These are phyloP conservation scores for Orbilia ellipsospora DNA, from an alignment of 2,329 filamentous ascomycete species.

Conservation along the genomic window DNA sequence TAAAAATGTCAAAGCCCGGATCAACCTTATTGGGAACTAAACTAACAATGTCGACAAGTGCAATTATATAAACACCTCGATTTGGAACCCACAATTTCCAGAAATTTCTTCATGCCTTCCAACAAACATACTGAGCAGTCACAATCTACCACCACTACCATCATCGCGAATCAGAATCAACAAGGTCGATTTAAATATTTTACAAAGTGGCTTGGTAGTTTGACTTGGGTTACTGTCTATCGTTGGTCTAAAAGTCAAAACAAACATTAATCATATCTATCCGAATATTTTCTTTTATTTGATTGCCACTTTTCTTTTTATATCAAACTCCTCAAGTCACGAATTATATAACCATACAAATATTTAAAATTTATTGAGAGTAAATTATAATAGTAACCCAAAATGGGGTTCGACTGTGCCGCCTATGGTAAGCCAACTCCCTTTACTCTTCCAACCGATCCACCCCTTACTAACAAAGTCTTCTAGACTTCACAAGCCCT, in stretches of 20 bases:
- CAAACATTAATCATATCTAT: constrained; percentile 10
- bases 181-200: constrained; percentile 30
- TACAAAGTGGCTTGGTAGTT: constrained; percentile 37
- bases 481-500: constrained; percentile 35
- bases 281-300: neutral
- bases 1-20: constrained; percentile 36
- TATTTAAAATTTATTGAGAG: neutral
- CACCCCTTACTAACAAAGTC: neutral
- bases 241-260: constrained; percentile 4
- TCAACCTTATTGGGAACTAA: neutral
- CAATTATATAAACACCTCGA: constrained; percentile 11
- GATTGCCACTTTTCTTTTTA: no score
- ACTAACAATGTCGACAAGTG: constrained; percentile 1
- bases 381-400: neutral
- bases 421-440: constrained; percentile 32
- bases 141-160: constrained; percentile 19
- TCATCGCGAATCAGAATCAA: constrained; percentile 10
- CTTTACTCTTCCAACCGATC: neutral
- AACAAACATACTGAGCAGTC: neutral
- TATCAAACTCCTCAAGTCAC: no score
- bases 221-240: constrained; percentile 34
- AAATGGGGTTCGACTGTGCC: constrained; percentile 43
- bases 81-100: neutral
- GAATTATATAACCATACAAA: neutral
- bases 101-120: constrained; percentile 27